Evolutionary conservation across 2,329 filamentous ascomycete species (phyloP).

Genomic region (Aspergillus neotritici): DNA sequence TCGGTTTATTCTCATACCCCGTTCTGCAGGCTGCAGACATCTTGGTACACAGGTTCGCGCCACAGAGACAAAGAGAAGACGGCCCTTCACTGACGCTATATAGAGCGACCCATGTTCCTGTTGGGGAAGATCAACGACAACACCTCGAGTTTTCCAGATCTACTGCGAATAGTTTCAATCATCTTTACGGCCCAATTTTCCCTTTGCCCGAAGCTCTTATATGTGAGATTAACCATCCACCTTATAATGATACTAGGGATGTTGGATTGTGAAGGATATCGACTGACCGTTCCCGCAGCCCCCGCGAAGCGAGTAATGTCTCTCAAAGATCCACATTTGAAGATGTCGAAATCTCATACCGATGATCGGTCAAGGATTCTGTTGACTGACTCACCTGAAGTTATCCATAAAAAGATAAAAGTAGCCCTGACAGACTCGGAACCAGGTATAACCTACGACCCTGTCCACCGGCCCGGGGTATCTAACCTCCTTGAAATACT

Average conservation of each 20-base stretch:
- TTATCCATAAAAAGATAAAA: constrained; percentile 65
- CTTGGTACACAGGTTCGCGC: constrained; percentile 65
- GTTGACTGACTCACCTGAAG: constrained; percentile 63
- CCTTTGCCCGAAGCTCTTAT: constrained; percentile 64
- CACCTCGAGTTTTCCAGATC: constrained; percentile 91
- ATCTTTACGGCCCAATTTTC: constrained; percentile 60
- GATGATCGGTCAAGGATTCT: constrained; percentile 71
- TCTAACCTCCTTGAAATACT: constrained; percentile 80
- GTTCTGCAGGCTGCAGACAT: constrained; percentile 94
- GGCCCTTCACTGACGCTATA: constrained; percentile 12
- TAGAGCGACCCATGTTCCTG: constrained; percentile 86
- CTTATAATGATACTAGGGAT: too few relatives aligned
- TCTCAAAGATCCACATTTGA: constrained; percentile 66
- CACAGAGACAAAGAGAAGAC: neutral
- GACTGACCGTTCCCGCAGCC: constrained; percentile 42
- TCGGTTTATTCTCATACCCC: constrained; percentile 92
- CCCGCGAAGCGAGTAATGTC: constrained; percentile 86
- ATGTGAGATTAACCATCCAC: constrained; percentile 46
- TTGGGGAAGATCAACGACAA: constrained; percentile 91
- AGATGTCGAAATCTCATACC: constrained; percentile 90
- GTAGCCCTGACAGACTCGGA: constrained; percentile 71
- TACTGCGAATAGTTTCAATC: constrained; percentile 81
- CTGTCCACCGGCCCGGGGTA: constrained; percentile 65
- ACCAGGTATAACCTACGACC: constrained; percentile 66
- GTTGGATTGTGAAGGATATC: neutral